Evolutionary conservation across 2,329 filamentous ascomycete species (phyloP).

Genomic region (Phialocephala sp.): DNA sequence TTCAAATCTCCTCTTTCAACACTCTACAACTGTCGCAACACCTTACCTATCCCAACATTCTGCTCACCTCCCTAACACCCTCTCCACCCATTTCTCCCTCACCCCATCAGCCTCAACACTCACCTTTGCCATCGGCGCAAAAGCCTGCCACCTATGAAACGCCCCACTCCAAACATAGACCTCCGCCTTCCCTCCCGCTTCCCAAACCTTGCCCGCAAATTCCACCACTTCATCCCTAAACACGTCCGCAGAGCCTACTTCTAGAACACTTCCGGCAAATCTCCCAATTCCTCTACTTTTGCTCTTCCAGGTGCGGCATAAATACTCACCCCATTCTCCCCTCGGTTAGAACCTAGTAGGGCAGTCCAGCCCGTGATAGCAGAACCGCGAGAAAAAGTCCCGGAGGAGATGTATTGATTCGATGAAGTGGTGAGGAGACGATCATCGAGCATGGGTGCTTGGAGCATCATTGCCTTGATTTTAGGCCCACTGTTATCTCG

Average conservation of each 20-base stretch:
- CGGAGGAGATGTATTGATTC: neutral
- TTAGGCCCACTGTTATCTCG: constrained; percentile 44
- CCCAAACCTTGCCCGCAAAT: neutral
- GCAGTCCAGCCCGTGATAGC: neutral
- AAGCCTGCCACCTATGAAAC: neutral
- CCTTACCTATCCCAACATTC: too few species aligned
- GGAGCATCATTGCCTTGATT: constrained; percentile 43
- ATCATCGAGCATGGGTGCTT: neutral
- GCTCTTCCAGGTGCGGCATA: neutral
- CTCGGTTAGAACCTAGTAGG: neutral
- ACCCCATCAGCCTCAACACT: too few species aligned
- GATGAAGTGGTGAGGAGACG: neutral
- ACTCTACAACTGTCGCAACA: too few species aligned
- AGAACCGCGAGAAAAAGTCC: neutral
- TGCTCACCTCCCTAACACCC: too few species aligned
- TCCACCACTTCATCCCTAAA: neutral
- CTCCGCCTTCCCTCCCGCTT: neutral
- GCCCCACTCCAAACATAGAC: neutral
- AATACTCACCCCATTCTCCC: neutral
- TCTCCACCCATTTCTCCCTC: too few species aligned
- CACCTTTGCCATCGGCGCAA: too few species aligned
- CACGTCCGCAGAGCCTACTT: neutral
- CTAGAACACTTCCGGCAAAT: neutral
- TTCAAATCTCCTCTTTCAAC: too few species aligned
- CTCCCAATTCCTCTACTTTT: neutral